These are phyloP conservation scores for Asterophora lycoperdoides DNA, from an alignment of 768 basidiomycete genomes.

Conservation along the genomic window DNA sequence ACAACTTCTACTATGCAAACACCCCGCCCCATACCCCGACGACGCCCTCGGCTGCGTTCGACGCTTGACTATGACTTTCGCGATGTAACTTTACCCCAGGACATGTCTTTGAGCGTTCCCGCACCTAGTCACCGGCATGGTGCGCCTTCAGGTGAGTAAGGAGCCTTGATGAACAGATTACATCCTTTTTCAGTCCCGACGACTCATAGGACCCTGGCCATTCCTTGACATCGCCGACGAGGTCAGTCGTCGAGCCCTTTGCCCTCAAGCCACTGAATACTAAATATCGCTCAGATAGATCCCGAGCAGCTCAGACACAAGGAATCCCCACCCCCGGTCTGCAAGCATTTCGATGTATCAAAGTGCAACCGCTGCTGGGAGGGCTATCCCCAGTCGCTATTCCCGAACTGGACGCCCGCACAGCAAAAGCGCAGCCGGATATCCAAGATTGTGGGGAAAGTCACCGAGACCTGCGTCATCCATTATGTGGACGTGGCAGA, in stretches of 20 bases:
- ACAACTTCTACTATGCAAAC: not conserved
- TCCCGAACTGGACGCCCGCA: constrained; percentile 50
- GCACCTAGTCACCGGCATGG: constrained; percentile 36
- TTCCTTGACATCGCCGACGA: constrained; percentile 32
- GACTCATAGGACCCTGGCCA: constrained; percentile 31
- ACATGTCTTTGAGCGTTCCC: constrained; percentile 24
- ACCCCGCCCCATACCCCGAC: not conserved
- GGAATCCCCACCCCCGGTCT: constrained; percentile 11
- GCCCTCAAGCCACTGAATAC: not conserved
- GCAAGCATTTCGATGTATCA: constrained; percentile 20
- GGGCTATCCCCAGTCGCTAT: constrained; percentile 48
- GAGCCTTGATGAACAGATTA: constrained; percentile 5
- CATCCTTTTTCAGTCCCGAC: not conserved
- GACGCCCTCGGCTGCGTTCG: not conserved
- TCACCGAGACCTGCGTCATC: constrained; percentile 25
- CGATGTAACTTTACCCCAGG: constrained; percentile 2
- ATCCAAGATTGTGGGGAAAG: constrained; percentile 22
- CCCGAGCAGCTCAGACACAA: constrained; percentile 21
- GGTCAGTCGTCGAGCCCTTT: constrained; percentile 13
- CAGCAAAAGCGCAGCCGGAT: constrained; percentile 41
- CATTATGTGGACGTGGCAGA: constrained; percentile 37
- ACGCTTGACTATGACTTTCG: constrained; percentile 11
- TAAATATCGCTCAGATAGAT: constrained; percentile 21
- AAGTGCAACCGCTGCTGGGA: constrained; percentile 28
- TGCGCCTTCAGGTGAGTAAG: constrained; percentile 35